Percentiles rank a stretch among this genome's conserved stretches.
Evolutionary conservation across 176 grass and related monocot genomes (phyloP).

Genomic region (Puccinellia tenuiflora): DNA sequence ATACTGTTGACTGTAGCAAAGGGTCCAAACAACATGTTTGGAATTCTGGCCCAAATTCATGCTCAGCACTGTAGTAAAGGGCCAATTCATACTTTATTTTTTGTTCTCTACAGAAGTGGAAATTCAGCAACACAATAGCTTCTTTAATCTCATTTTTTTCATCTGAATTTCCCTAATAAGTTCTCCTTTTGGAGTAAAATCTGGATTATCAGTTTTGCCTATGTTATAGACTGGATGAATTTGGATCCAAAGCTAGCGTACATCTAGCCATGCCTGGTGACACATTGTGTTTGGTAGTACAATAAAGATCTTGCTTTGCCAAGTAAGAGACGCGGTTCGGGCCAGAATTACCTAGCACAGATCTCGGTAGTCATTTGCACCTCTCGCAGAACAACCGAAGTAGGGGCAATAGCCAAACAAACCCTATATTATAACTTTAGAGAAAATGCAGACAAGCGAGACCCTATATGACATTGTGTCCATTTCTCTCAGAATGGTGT

Average conservation of each 20-base stretch:
- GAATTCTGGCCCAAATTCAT: not conserved
- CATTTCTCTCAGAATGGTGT: not conserved
- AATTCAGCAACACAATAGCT: not conserved
- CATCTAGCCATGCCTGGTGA: not conserved
- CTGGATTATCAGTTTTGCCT: not conserved
- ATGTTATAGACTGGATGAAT: not conserved
- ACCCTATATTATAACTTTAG: not conserved
- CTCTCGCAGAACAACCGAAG: not conserved
- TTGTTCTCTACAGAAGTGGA: not conserved
- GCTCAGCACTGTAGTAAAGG: not conserved
- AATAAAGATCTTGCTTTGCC: not conserved
- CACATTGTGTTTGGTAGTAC: not conserved
- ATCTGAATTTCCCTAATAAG: not conserved
- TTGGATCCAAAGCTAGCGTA: not conserved
- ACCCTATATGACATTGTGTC: not conserved
- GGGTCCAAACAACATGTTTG: not conserved
- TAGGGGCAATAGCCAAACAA: not conserved
- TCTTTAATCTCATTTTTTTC: not conserved
- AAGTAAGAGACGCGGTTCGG: not conserved
- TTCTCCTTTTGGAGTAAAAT: constrained; percentile 8
- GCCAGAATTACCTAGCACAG: not conserved
- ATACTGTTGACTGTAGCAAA: not conserved
- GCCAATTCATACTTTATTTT: not conserved
- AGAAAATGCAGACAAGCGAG: not conserved
- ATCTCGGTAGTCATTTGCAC: not conserved